Base-by-base conservation (phyloP, 2,329 filamentous ascomycete genomes). In the Neopestalotiopsis sp. region DNA sequence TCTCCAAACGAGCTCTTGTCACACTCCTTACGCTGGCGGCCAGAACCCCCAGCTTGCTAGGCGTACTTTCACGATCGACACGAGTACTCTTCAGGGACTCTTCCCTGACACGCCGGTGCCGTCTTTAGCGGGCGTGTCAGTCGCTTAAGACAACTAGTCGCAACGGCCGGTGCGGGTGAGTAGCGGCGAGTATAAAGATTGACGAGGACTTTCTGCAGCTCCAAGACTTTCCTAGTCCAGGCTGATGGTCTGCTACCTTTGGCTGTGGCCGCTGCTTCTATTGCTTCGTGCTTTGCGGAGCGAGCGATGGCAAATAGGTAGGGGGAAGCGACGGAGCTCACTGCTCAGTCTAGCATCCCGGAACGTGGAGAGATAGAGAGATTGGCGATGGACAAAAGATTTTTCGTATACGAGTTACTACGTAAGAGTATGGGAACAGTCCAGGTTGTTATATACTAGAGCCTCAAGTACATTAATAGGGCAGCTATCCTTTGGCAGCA, bases 101-200 rank as follows among this genome's bases (percentile, higher is more conserved):
- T 67, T 67, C 56, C 65, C 65, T 67, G 65, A 67, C 65, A 67
- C 65, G 56, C 65, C 65, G 65, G 65, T 66, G 64, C 65, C 65
- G 56, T 56, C 32, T 67, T 61, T 61, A 67, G 65, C 65, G 56
- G 65, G 53, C 56, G n/a, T 57, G 64, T 65, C 40, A 65, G 63
- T 32, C n/a, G 28, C 20, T 49, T 49, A 30, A n/a, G 17, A 53
- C 53, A 34, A 56, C 45, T 66, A 66, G 63, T 34, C 53, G 63
- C 49, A 56, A 66, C 63, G 45, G 49, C 34, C 63, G 63, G 63
- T 28, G 63, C 63, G 63, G 63, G 63, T 56, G 45, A 45, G 5
- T 66, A 66, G 49, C 42, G 61, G 61, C 61, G 61, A 62, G 59
- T 62, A 62, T 62, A 62, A 40, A 38, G 30, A 17, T 40, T 62